Base-by-base conservation (phyloP, 371 early-diverging fungal genomes). In the Mucor piriformis region DNA sequence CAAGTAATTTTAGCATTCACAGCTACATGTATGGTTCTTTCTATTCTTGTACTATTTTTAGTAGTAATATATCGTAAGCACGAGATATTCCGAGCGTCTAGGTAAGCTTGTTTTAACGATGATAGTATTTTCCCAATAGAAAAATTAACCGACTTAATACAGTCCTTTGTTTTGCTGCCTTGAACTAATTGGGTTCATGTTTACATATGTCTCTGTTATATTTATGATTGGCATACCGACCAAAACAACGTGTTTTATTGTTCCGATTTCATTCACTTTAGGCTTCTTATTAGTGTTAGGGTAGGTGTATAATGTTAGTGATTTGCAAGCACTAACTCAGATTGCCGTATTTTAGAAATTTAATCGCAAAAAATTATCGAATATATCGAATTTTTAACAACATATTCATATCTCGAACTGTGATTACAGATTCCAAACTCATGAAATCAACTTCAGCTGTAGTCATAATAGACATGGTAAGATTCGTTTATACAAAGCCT, bases 281-380 rank as follows among this genome's bases (percentile, higher is more conserved):
- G 83, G 83, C 0, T 77, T 81, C 33, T 47, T 83, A 16, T 62
- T 83, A 6, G 77, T 81, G 0, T 68, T 83, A n/a, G 73, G 74
- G 75, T 72, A 13, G n/a, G 12, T 21, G 15, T 18, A 32, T 20
- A 51, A 32, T 13, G 21, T 13, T 21, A 2, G 34, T 11, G 38
- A 44, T 21, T n/a, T n/a, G n/a, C n/a, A n/a, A n/a, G n/a, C 18
- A 18, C 10, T 18, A 46, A 24, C 11, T 11, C 21, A n/a, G 16
- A 40, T 20, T 43, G 20, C 4, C 16, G 24, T 2, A 23, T 4
- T 15, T 20, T 55, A 72, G 83, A 51, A 83, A 83, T 33, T 67
- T 83, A 61, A 82, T 81, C 11, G 82, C 83, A 27, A 83, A 83
- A 54, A 83, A 83, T 51, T 83, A 82, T 60, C 73, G 83, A n/a